Conservation (phyloP, 371 early-diverging fungal species). For the Mortierella sp. region DNA sequence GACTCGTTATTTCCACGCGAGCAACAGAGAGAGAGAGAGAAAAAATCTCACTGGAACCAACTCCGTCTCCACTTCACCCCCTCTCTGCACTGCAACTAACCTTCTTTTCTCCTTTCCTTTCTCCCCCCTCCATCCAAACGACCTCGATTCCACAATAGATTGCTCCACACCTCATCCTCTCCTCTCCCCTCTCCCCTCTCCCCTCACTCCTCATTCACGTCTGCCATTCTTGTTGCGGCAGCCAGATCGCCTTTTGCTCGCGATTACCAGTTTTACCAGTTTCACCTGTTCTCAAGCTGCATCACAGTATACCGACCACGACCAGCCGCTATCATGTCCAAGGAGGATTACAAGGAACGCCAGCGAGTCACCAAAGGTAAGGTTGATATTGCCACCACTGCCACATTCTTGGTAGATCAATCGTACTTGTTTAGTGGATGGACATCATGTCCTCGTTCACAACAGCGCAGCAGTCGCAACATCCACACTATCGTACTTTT, state of each 20-base stretch:
- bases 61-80: background rate
- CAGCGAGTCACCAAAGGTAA: conserved; percentile 54
- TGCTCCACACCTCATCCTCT: no score
- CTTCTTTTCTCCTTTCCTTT: background rate
- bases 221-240: background rate
- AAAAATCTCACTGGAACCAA: no score
- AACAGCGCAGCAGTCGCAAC: background rate
- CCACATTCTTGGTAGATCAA: background rate
- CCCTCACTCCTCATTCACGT: no score
- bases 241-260: background rate
- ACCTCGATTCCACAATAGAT: background rate
- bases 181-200: background rate
- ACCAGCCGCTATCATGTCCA: background rate
- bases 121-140: conserved; percentile 1
- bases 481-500: background rate
- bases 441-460: no score
- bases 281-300: background rate
- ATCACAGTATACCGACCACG: background rate
- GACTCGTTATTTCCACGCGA: no score
- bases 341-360: conserved; percentile 43
- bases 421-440: no score
- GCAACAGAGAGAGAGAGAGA: no score
- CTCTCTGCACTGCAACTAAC: background rate
- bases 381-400: background rate
- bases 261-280: background rate